Evolutionary conservation across 495 filamentous ascomycete genomes (phyloP).

Genomic region (Xylaria venustula): DNA sequence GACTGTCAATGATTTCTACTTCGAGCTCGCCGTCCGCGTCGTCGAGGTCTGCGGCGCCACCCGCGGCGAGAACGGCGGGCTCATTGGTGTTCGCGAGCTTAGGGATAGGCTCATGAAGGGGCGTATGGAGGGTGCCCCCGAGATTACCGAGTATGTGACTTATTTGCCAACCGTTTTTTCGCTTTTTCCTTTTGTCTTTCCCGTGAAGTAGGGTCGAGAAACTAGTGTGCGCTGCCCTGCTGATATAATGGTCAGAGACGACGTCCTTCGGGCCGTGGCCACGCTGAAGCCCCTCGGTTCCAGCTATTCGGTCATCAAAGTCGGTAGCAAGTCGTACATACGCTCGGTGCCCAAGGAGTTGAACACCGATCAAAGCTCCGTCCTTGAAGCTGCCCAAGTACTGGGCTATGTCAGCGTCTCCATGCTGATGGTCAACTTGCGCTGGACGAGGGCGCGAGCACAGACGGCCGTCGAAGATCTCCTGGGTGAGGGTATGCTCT

Average conservation of each 20-base stretch:
- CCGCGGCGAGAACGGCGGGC: constrained; percentile 84
- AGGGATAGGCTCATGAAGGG: constrained; percentile 68
- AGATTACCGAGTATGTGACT: constrained; percentile 60
- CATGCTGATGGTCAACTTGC: constrained; percentile 88
- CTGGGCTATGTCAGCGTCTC: constrained; percentile 86
- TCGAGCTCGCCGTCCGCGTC: constrained; percentile 88
- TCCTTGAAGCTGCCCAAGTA: constrained; percentile 82
- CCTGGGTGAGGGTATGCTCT: constrained; percentile 86
- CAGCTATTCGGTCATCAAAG: constrained; percentile 75
- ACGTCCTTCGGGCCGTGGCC: constrained; percentile 85
- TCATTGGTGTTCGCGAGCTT: constrained; percentile 83
- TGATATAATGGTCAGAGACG: constrained; percentile 57
- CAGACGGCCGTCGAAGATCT: constrained; percentile 89
- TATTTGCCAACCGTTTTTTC: background rate
- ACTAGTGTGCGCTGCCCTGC: background rate
- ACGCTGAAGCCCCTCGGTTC: constrained; percentile 85
- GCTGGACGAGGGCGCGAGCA: constrained; percentile 81
- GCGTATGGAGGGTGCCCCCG: constrained; percentile 68
- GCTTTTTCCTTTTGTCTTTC: background rate
- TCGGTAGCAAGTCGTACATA: constrained; percentile 84
- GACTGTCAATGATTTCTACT: constrained; percentile 97
- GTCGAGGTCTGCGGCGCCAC: constrained; percentile 91
- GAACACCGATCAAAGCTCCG: constrained; percentile 88
- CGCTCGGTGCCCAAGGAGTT: constrained; percentile 94
- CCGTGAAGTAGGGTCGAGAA: background rate